A percentile compares a stretch with the other conserved stretches of the same genome.
phyloP scores from a whole-genome alignment of 2,329 filamentous ascomycete species.

The Helotiales sp. region DNA sequence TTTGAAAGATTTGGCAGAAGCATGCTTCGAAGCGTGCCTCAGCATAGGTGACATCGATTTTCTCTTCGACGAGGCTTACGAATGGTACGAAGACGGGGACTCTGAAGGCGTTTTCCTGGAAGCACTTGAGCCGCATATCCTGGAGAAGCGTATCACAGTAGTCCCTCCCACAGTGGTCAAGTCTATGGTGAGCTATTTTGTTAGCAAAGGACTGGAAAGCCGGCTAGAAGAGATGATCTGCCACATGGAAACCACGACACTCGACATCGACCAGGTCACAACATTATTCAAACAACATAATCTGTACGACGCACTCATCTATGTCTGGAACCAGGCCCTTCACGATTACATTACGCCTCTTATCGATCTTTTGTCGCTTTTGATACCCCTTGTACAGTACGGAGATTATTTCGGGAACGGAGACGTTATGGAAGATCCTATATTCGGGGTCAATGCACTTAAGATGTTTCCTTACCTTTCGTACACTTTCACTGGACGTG shows the following conservation, averaged over 20 bases:
- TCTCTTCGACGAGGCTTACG: conserved; percentile 87
- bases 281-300: conserved; percentile 86
- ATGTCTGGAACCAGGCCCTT: conserved; percentile 93
- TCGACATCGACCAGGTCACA: conserved; percentile 94
- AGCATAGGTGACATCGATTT: conserved; percentile 78
- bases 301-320: conserved; percentile 92
- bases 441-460: conserved; percentile 69
- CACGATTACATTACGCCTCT: conserved; percentile 88
- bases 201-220: conserved; percentile 70
- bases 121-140: conserved; percentile 82
- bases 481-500: conserved; percentile 82
- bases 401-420: conserved; percentile 53
- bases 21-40: conserved; percentile 80
- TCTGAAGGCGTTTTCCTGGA: conserved; percentile 79
- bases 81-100: conserved; percentile 80
- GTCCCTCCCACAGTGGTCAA: conserved; percentile 86
- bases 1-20: conserved; percentile 75
- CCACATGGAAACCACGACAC: conserved; percentile 82
- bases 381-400: conserved; percentile 58
- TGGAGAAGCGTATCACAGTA: conserved; percentile 71
- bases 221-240: conserved; percentile 93
- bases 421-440: conserved; percentile 58
- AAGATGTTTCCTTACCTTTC: conserved; percentile 96
- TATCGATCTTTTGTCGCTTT: conserved; percentile 75
- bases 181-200: conserved; percentile 79